Conservation (phyloP, 2,329 filamentous ascomycete genomes). For the Juglanconis oblonga region DNA sequence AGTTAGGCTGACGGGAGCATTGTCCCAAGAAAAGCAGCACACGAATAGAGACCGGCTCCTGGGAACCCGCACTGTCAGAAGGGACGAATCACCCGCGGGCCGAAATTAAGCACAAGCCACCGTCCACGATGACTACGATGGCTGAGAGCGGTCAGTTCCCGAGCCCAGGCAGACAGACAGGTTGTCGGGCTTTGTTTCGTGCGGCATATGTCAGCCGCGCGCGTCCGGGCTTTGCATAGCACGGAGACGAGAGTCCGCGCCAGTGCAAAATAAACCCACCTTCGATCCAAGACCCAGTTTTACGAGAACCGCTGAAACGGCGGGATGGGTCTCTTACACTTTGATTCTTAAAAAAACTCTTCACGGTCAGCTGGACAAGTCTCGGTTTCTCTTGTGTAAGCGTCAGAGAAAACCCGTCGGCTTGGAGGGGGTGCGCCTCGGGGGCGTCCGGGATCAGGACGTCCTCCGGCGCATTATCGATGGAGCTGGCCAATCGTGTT, state of each 20-base stretch:
- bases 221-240: no score
- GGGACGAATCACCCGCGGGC: not conserved
- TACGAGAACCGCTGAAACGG: not conserved
- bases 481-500: constrained; percentile 8
- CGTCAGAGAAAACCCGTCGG: constrained; percentile 6
- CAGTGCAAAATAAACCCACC: not conserved
- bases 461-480: not conserved
- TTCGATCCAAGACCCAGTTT: not conserved
- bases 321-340: constrained; percentile 2
- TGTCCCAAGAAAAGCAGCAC: not conserved
- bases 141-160: not conserved
- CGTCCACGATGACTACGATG: not conserved
- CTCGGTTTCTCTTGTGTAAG: constrained; percentile 1
- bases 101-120: constrained; percentile 2
- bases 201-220: no score
- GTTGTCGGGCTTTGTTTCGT: no score
- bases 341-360: not conserved
- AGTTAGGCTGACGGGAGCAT: constrained; percentile 4
- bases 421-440: not conserved
- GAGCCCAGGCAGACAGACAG: not conserved
- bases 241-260: not conserved
- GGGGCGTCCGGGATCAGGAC: not conserved
- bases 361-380: constrained; percentile 6
- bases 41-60: constrained; percentile 12
- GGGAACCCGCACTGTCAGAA: not conserved